Conservation (phyloP, 2,329 filamentous ascomycete genomes). For the Microdochium paspali region DNA sequence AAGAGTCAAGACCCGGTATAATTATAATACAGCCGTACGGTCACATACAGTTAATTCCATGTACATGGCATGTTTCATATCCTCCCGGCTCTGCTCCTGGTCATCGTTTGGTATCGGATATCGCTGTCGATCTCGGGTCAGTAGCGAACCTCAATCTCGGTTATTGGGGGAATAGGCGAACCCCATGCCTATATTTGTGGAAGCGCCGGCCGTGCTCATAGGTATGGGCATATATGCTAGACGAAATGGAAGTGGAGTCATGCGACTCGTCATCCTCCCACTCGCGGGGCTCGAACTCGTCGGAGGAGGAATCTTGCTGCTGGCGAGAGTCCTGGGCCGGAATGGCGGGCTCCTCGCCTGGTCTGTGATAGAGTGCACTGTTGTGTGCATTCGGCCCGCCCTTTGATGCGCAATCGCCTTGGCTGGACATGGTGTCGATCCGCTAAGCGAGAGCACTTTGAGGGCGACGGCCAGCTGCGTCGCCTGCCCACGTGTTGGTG, state of each 20-base stretch:
- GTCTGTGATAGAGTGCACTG: not conserved
- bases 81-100: not conserved
- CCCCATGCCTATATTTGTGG: too few relatives aligned
- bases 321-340: conserved; percentile 2
- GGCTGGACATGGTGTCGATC: too few relatives aligned
- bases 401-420: not conserved
- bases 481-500: too few relatives aligned
- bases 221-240: not conserved
- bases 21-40: too few relatives aligned
- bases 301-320: conserved; percentile 4
- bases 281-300: conserved; percentile 9
- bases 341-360: conserved; percentile 2
- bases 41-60: conserved; percentile 6
- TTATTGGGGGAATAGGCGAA: too few relatives aligned
- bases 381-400: not conserved
- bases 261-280: conserved; percentile 6
- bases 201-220: conserved; percentile 3
- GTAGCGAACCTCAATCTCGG: too few relatives aligned
- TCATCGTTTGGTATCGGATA: too few relatives aligned
- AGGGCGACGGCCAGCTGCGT: too few relatives aligned
- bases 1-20: too few relatives aligned
- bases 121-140: too few relatives aligned
- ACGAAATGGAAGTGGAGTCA: conserved; percentile 2
- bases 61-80: conserved; percentile 17
- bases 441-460: too few relatives aligned